phyloP scores from a whole-genome alignment of 345 rosid genomes.

The Raphanus sativus region DNA sequence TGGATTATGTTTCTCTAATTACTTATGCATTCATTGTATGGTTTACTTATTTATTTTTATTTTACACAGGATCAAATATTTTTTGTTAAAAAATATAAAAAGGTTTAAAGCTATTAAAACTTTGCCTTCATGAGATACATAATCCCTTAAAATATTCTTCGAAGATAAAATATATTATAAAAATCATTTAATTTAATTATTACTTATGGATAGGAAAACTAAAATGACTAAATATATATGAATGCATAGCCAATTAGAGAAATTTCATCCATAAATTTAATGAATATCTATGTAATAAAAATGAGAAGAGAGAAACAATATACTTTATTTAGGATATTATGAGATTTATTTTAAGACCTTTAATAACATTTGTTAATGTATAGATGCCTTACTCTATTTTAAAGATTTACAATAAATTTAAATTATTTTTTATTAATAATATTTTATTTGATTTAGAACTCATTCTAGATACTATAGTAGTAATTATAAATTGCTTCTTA shows the following conservation, averaged over 20 bases:
- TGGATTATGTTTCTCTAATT: neutral
- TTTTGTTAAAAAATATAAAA: no score
- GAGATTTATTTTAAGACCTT: neutral
- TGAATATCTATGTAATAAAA: no score
- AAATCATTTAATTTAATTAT: no score
- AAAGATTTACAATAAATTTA: no score
- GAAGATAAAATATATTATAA: neutral
- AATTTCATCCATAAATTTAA: no score
- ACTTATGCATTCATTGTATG: neutral
- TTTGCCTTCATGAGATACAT: no score
- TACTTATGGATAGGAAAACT: neutral
- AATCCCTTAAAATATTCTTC: neutral
- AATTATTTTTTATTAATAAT: no score
- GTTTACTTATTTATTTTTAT: neutral
- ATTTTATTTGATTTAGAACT: neutral
- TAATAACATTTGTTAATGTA: neutral
- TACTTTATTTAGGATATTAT: no score
- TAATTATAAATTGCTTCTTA: no score
- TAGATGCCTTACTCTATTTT: neutral
- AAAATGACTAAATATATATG: neutral
- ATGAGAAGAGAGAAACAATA: neutral
- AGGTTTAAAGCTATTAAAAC: no score
- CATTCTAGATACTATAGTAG: neutral
- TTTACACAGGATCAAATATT: neutral
- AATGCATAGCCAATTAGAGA: neutral